Evolutionary conservation across 108 stramenopile genomes (phyloP).

Genomic region (Skeletonema menzelii): DNA sequence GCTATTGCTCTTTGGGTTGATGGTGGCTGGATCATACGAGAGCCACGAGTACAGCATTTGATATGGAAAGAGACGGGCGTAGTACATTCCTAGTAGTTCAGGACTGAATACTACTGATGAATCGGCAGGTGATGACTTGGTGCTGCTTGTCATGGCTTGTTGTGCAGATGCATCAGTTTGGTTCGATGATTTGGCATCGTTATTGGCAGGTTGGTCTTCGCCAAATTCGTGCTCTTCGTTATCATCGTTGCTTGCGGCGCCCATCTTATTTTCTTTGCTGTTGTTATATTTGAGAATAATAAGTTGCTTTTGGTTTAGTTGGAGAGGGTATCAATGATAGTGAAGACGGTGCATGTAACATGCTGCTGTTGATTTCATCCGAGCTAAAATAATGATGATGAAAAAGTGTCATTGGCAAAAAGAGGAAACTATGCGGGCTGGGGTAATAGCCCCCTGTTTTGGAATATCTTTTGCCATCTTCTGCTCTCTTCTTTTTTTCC

Average conservation of each 20-base stretch:
- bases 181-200: not conserved
- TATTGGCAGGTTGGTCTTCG: not conserved
- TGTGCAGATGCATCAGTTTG: constrained; percentile 13
- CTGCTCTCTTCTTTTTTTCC: no score
- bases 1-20: not conserved
- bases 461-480: not conserved
- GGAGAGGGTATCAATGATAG: not conserved
- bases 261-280: constrained; percentile 2
- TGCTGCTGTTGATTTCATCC: not conserved
- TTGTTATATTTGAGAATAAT: not conserved
- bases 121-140: constrained; percentile 14
- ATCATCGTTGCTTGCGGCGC: constrained; percentile 20
- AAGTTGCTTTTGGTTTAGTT: not conserved
- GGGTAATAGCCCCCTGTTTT: not conserved
- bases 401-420: not conserved
- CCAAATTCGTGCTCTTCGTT: constrained; percentile 34
- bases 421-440: not conserved
- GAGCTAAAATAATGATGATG: no score
- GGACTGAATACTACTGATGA: constrained; percentile 76
- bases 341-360: not conserved
- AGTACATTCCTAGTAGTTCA: constrained; percentile 93
- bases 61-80: constrained; percentile 89
- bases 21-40: constrained; percentile 52
- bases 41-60: constrained; percentile 76
- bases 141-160: not conserved